Evolutionary conservation across 2,329 filamentous ascomycete species (phyloP).

Genomic region (Claviceps pazoutovae): DNA sequence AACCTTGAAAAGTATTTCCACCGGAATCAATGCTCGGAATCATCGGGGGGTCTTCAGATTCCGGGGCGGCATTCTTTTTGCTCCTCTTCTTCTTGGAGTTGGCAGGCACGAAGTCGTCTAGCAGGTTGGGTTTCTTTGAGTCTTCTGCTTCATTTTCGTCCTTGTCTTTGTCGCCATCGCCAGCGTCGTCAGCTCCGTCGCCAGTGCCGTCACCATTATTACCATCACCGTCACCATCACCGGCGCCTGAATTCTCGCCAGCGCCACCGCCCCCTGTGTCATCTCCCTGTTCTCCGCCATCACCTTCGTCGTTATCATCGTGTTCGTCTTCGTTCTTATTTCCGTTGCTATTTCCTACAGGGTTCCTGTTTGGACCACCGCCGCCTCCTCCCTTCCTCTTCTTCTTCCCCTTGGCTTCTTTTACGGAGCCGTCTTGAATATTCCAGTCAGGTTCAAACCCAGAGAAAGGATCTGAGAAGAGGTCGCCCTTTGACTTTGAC

Average conservation of each 20-base stretch:
- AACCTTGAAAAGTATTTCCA: conserved; percentile 46
- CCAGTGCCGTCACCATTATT: conserved; percentile 3
- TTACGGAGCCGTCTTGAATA: conserved; percentile 8
- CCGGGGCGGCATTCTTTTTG: conserved; percentile 13
- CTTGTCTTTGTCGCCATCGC: conserved; percentile 7
- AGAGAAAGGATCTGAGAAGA: conserved; percentile 9
- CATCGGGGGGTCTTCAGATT: conserved; percentile 15
- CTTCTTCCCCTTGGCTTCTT: conserved; percentile 9
- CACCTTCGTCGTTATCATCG: background rate
- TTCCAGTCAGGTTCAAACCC: conserved; percentile 13
- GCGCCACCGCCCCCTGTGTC: background rate
- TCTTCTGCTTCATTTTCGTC: conserved; percentile 23
- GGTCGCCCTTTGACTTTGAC: conserved; percentile 2
- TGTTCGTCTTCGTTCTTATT: conserved; percentile 3
- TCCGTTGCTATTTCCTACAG: conserved; percentile 5
- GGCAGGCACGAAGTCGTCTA: conserved; percentile 13
- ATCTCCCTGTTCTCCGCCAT: background rate
- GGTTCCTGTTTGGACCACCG: conserved; percentile 3
- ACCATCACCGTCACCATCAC: background rate
- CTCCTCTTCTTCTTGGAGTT: conserved; percentile 29
- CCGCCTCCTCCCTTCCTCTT: conserved; percentile 8
- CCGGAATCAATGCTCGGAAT: conserved; percentile 27
- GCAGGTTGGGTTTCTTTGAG: conserved; percentile 23
- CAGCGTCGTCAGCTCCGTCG: conserved; percentile 3
- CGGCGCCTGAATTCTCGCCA: conserved; percentile 4